These are phyloP conservation scores for Beauveria bassiana DNA, from an alignment of 2,329 filamentous ascomycete species.

Conservation along the genomic window DNA sequence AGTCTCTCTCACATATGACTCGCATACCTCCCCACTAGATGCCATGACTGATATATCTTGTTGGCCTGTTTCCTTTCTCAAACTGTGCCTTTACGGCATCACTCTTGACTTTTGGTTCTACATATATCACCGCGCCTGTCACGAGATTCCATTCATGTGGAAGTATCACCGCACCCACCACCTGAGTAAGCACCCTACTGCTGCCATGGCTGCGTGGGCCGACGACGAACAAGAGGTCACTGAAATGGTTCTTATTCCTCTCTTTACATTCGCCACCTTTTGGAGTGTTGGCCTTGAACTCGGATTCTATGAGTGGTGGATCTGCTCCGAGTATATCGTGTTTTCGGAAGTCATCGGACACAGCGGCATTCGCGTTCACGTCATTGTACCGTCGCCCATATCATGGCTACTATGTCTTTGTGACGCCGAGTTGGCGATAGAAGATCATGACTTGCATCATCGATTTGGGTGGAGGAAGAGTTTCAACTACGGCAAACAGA, in stretches of 20 bases:
- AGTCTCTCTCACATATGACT: slow-evolving; percentile 17
- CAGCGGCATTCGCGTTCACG: slow-evolving; percentile 29
- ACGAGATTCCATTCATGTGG: slow-evolving; percentile 57
- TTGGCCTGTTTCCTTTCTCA: slow-evolving; percentile 16
- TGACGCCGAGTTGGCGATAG: slow-evolving; percentile 29
- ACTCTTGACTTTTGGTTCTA: slow-evolving; percentile 27
- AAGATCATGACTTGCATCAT: slow-evolving; percentile 34
- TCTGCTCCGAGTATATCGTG: slow-evolving; percentile 35
- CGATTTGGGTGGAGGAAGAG: slow-evolving; percentile 24
- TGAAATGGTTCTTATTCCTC: slow-evolving; percentile 31
- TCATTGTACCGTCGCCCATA: slow-evolving; percentile 25
- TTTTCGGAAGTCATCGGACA: slow-evolving; percentile 32
- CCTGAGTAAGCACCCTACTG: slow-evolving; percentile 56
- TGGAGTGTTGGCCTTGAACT: slow-evolving; percentile 28
- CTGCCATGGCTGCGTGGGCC: slow-evolving; percentile 43
- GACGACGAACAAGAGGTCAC: slow-evolving; percentile 28
- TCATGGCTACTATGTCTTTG: slow-evolving; percentile 26
- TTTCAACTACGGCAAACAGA: slow-evolving; percentile 26
- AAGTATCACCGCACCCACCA: slow-evolving; percentile 65
- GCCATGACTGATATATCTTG: slow-evolving; percentile 16
- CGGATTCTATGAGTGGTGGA: slow-evolving; percentile 39
- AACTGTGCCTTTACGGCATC: slow-evolving; percentile 72
- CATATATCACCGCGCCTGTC: slow-evolving; percentile 59
- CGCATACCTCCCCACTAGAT: slow-evolving; percentile 19
- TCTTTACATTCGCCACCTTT: slow-evolving; percentile 30